A percentile compares a stretch with the other conserved stretches of the same genome.
Evolutionary conservation across 75 land plant genomes (phyloP).

Genomic region (Cryptomeria japonica): DNA sequence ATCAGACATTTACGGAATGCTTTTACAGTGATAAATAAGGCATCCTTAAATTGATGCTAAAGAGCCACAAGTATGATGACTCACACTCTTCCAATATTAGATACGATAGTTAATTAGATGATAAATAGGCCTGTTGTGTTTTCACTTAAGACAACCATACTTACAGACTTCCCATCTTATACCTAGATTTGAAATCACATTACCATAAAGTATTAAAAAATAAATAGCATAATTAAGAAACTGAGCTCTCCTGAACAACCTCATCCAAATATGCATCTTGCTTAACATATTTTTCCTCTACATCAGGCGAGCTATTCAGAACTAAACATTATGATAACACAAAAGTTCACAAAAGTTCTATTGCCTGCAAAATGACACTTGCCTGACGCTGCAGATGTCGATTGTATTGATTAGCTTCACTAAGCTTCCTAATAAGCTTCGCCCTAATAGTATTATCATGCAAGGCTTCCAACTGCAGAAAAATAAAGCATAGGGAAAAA

Average conservation of each 20-base stretch:
- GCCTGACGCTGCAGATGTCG: constrained; percentile 82
- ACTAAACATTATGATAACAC: background rate
- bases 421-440: constrained; percentile 70
- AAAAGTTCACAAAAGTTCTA: background rate
- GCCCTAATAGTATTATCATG: constrained; percentile 50
- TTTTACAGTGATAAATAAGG: background rate
- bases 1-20: background rate
- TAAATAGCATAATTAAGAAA: background rate
- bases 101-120: too few relatives aligned
- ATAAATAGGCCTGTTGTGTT: background rate
- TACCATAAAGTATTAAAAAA: too few relatives aligned
- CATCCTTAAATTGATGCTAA: background rate
- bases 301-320: background rate
- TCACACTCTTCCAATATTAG: background rate
- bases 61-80: background rate
- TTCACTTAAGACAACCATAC: background rate
- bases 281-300: background rate
- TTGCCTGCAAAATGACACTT: constrained; percentile 1
- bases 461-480: constrained; percentile 52
- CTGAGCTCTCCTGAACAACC: background rate
- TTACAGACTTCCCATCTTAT: background rate
- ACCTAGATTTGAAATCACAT: background rate
- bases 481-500: background rate
- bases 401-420: constrained; percentile 87
- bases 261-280: background rate